Evolutionary conservation across 1,284 basidiomycete species (phyloP), one percentile per base, ranked within the genome.

Genomic region (Malassezia sp.): DNA sequence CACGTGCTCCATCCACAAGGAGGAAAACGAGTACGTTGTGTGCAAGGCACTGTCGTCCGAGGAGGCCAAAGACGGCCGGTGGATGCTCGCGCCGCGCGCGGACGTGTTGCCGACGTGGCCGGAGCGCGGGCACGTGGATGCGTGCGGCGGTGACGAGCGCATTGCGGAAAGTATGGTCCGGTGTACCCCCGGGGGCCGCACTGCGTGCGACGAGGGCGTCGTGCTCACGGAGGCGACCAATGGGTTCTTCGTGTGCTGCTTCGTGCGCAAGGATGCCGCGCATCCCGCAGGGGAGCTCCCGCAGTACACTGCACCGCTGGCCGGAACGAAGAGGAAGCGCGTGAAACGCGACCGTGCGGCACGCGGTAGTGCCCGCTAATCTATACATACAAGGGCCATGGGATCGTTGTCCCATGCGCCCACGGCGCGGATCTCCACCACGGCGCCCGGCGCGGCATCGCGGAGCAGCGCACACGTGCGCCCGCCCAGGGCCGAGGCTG

Each of bases 1-100:
- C 17, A 97, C 91, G 10, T 96, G 91, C 71, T 91, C 87, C 50
- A 76, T 95, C 36, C 83, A 97, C 70, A 78, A 82, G 6, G 78
- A 78, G 38, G 93, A 99, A 68, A 91, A 99, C 72, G 93, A 99
- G 59, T 74, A 76, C 15, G 84, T 87, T 26, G 81, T 86, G 2
- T 73, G 79, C 77, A 27, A 37, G 0, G 65, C 59, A 1, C 40
- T 70, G 5, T 35, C 38, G 0, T 50, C 58, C 3, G 28, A 28
- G 9, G 58, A 62, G 38, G 67, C 64, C 3, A 18, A 31, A 10
- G 14, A 36, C 9, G 24, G 33, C 4, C 51, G 54, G 0, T 70
- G 67, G 67, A 32, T 3, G 2, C 31, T 70, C 5, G 65, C 59
- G 2, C 48, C 47, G 1, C 38, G 62, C 2, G 24, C 27, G 2